A percentile compares a stretch with the other conserved stretches of the same genome.
Evolutionary conservation across 148 eudicot species (phyloP).

Genomic region (Rhododendron molle): DNA sequence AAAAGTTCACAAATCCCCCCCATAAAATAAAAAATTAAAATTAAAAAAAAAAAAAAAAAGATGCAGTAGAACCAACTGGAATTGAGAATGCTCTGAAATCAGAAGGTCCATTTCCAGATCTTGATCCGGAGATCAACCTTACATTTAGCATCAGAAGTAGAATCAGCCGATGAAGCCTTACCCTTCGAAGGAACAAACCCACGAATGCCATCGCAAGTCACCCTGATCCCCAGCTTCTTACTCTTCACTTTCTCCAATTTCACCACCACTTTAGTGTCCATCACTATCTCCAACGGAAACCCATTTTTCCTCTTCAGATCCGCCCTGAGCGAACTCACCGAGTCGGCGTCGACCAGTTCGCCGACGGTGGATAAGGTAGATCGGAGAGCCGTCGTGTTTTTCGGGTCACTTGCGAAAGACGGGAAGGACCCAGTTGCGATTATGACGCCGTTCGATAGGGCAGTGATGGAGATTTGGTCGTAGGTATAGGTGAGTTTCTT

Average conservation of each 20-base stretch:
- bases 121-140: conserved; percentile 91
- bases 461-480: conserved; percentile 34
- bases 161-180: conserved; percentile 32
- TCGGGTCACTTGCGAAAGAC: conserved; percentile 36
- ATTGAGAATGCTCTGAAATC: background rate
- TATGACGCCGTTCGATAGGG: conserved; percentile 18
- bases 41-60: background rate
- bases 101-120: conserved; percentile 93
- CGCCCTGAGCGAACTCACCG: conserved; percentile 31
- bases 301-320: conserved; percentile 58
- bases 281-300: conserved; percentile 40
- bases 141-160: conserved; percentile 54
- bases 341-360: conserved; percentile 42
- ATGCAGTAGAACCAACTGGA: background rate
- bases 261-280: conserved; percentile 58
- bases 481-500: conserved; percentile 39
- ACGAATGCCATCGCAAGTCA: conserved; percentile 58
- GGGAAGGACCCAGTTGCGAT: conserved; percentile 51
- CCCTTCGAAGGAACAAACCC: conserved; percentile 47
- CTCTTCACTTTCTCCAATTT: conserved; percentile 57
- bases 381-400: conserved; percentile 32
- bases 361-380: conserved; percentile 24
- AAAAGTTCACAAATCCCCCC: conserved; percentile 17
- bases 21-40: too few relatives aligned
- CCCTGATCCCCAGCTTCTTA: conserved; percentile 60